These are phyloP conservation scores for Helminthosporium solani DNA, from an alignment of 2,329 filamentous ascomycete species.

Conservation along the genomic window DNA sequence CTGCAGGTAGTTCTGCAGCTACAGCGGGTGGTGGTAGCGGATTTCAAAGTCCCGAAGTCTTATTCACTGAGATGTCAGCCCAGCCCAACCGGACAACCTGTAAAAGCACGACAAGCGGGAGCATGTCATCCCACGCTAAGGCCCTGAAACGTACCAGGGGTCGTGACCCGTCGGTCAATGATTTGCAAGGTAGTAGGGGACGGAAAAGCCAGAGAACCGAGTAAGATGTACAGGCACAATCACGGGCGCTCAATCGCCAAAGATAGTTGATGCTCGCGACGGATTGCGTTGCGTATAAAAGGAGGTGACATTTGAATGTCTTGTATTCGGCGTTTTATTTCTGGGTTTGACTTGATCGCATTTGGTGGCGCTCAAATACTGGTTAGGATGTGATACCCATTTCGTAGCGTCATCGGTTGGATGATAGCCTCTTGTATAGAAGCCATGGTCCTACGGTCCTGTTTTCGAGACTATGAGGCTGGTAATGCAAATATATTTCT, in stretches of 20 bases:
- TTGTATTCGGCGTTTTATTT: no score
- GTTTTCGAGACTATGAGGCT: no score
- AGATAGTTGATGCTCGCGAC: no score
- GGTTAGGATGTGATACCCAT: neutral
- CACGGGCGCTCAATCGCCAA: neutral
- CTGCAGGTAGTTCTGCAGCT: conserved; percentile 51
- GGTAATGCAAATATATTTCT: no score
- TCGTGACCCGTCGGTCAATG: conserved; percentile 10
- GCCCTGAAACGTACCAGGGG: conserved; percentile 20
- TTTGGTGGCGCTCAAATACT: neutral
- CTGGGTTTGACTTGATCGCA: neutral
- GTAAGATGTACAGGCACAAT: neutral
- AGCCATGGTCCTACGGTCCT: no score
- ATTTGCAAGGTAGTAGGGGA: conserved; percentile 6
- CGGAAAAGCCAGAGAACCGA: conserved; percentile 10
- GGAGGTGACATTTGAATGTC: no score
- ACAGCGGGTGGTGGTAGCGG: conserved; percentile 52
- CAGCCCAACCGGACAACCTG: neutral
- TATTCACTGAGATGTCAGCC: neutral
- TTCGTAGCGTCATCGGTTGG: no score
- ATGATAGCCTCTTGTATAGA: no score
- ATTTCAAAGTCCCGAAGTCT: conserved; percentile 43
- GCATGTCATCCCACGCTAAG: conserved; percentile 11
- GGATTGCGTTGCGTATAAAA: no score
- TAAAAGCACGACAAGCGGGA: conserved; percentile 17